phyloP scores from a whole-genome alignment of 108 stramenopile species.

The Mediolabrus comicus region DNA sequence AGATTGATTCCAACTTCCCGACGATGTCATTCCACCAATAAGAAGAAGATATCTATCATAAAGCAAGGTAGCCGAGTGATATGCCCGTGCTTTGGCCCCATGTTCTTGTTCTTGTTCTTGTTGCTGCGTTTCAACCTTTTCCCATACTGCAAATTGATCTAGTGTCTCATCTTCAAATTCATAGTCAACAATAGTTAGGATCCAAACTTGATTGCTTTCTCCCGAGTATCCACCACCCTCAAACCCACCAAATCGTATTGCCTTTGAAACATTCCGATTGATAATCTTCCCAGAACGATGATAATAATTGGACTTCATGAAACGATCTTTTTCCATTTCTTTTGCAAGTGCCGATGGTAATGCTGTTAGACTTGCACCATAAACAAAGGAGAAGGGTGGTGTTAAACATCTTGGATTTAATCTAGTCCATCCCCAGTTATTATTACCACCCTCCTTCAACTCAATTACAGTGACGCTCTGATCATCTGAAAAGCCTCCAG shows the following conservation, averaged over 20 bases:
- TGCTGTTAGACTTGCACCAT: constrained; percentile 51
- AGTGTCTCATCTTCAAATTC: not conserved
- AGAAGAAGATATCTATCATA: constrained; percentile 51
- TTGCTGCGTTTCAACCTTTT: not conserved
- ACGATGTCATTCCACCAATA: constrained; percentile 56
- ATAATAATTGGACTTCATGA: not conserved
- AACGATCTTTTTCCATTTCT: constrained; percentile 18
- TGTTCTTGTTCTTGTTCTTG: not conserved
- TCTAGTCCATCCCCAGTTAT: not conserved
- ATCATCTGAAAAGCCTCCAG: constrained; percentile 59
- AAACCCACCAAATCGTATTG: constrained; percentile 67
- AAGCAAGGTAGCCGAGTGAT: constrained; percentile 64
- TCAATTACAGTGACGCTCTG: constrained; percentile 13
- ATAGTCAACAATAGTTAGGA: constrained; percentile 35
- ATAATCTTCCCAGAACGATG: not conserved
- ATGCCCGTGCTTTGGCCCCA: constrained; percentile 34
- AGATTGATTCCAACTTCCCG: constrained; percentile 46
- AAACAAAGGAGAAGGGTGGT: constrained; percentile 25
- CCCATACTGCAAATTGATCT: constrained; percentile 2
- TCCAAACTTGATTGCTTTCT: constrained; percentile 53
- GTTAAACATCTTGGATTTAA: not conserved
- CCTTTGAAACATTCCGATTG: constrained; percentile 1
- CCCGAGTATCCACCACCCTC: constrained; percentile 56
- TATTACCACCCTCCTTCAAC: not conserved
- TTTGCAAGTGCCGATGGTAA: not conserved